Evolutionary conservation across 306 rosid species (phyloP).

Genomic region (Sphenostylis stenocarpa): DNA sequence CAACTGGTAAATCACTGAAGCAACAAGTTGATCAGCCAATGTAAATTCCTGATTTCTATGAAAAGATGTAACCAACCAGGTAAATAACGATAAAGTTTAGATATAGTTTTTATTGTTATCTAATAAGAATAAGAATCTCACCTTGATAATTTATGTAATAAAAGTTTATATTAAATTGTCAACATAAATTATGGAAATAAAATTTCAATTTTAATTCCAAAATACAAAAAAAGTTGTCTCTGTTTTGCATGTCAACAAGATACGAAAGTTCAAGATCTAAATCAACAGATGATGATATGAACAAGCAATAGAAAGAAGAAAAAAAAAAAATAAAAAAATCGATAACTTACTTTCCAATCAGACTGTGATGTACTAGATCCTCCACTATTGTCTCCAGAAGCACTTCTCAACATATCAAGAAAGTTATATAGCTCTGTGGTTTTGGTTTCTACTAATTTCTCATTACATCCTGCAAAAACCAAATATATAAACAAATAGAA

Average conservation of each 20-base stretch:
- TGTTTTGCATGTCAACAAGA: background rate
- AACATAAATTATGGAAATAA: too few species aligned
- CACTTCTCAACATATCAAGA: constrained; percentile 89
- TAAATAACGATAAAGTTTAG: background rate
- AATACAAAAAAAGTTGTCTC: background rate
- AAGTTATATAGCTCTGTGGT: constrained; percentile 67
- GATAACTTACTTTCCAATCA: constrained; percentile 84
- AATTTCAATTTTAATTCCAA: background rate
- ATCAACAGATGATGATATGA: background rate
- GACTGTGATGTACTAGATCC: constrained; percentile 42
- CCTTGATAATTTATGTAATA: background rate
- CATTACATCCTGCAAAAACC: constrained; percentile 50
- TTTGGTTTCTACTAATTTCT: constrained; percentile 51
- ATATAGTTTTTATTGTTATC: background rate
- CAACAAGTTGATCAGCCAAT: background rate
- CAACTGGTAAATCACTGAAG: too few species aligned
- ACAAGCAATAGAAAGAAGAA: background rate
- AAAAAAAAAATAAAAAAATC: constrained; percentile 12
- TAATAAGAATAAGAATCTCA: background rate
- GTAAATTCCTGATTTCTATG: background rate
- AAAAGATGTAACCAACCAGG: background rate
- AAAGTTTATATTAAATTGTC: background rate
- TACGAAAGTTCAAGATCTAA: background rate
- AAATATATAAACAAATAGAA: background rate
- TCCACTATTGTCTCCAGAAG: constrained; percentile 42